Percentiles rank a stretch among this genome's conserved stretches.
Evolutionary conservation across 2,329 filamentous ascomycete genomes (phyloP).

Genomic region (Fusarium sp.): DNA sequence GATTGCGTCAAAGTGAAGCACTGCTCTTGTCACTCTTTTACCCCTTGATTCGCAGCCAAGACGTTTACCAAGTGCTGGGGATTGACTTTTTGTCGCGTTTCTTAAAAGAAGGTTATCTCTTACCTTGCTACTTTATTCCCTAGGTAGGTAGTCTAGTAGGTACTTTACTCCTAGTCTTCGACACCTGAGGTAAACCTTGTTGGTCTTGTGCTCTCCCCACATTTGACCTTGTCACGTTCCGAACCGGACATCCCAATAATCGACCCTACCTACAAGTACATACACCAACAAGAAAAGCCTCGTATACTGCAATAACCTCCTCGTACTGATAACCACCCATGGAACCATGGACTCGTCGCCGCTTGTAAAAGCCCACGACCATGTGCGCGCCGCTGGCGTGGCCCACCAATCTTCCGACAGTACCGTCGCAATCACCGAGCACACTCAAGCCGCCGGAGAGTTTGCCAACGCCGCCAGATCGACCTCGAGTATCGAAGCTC

Average conservation of each 20-base stretch:
- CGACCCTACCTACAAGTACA: neutral
- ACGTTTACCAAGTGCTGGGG: neutral
- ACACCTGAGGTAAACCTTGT: neutral
- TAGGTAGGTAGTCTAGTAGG: neutral
- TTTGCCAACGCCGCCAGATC: slow-evolving; percentile 84
- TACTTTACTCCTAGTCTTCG: neutral
- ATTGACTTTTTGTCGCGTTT: neutral
- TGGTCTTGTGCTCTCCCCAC: slow-evolving; percentile 35
- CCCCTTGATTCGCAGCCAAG: neutral
- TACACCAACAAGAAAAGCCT: slow-evolving; percentile 9
- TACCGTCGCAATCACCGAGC: slow-evolving; percentile 85
- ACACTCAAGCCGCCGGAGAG: slow-evolving; percentile 87
- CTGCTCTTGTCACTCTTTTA: neutral
- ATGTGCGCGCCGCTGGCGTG: slow-evolving; percentile 86
- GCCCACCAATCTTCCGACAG: slow-evolving; percentile 78
- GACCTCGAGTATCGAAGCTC: slow-evolving; percentile 76
- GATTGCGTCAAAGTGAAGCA: slow-evolving; percentile 13
- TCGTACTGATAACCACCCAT: slow-evolving; percentile 3
- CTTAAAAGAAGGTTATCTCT: neutral
- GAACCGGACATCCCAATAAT: slow-evolving; percentile 8
- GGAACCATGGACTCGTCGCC: slow-evolving; percentile 54
- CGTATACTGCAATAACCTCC: neutral
- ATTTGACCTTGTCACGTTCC: slow-evolving; percentile 38
- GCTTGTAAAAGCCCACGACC: slow-evolving; percentile 78
- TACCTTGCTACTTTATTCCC: neutral